phyloP scores from a whole-genome alignment of 805 yeast species.

The Kodamaea kakaduensis region DNA sequence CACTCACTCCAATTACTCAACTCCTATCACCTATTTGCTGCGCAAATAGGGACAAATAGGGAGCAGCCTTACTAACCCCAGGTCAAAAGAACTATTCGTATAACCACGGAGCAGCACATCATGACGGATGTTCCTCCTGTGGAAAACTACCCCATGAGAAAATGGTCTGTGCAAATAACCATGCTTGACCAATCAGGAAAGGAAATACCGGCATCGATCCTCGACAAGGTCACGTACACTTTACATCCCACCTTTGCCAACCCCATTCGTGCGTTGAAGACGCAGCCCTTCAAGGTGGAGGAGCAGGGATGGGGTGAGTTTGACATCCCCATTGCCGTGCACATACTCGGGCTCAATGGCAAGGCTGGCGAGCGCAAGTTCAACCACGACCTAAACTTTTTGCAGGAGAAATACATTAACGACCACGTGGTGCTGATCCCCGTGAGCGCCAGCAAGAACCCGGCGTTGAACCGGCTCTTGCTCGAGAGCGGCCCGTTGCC shows the following conservation, averaged over 20 bases:
- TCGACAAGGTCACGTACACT: conserved; percentile 90
- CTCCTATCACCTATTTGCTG: too few relatives aligned
- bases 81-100: conserved; percentile 82
- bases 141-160: conserved; percentile 90
- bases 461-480: conserved; percentile 64
- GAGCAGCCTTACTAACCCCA: conserved; percentile 15
- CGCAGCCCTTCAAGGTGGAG: conserved; percentile 79
- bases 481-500: conserved; percentile 84
- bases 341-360: conserved; percentile 58
- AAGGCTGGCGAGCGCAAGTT: conserved; percentile 85
- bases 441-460: conserved; percentile 51
- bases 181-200: conserved; percentile 76
- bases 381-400: conserved; percentile 85
- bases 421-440: conserved; percentile 80
- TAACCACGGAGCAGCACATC: conserved; percentile 81
- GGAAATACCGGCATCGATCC: conserved; percentile 78
- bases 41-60: too few relatives aligned
- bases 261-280: conserved; percentile 77
- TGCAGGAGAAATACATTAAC: conserved; percentile 66
- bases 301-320: conserved; percentile 99
- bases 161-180: conserved; percentile 79
- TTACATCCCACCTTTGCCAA: conserved; percentile 93
- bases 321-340: conserved; percentile 76
- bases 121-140: conserved; percentile 78
- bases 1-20: too few relatives aligned